phyloP scores from a whole-genome alignment of 306 rosid genomes.

The Crataegus laevigata region DNA sequence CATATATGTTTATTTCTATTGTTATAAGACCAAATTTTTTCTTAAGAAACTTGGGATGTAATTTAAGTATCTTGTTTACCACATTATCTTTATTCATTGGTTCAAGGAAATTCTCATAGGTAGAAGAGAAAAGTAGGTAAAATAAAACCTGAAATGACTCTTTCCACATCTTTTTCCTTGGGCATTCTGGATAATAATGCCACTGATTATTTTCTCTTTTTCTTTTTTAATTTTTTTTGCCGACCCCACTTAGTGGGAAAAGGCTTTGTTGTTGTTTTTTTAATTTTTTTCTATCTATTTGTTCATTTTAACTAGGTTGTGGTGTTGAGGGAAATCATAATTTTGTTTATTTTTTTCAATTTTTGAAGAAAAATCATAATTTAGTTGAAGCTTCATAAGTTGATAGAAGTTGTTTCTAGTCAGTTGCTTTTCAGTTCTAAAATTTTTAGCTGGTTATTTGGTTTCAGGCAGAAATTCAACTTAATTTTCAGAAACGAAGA shows the following conservation, averaged over 20 bases:
- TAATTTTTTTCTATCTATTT: background rate
- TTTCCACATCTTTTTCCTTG: background rate
- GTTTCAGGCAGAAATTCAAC: constrained; percentile 85
- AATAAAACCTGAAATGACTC: background rate
- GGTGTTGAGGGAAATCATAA: background rate
- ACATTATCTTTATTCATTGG: background rate
- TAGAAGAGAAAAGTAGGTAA: background rate
- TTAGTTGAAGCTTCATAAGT: background rate
- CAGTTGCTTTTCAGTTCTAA: background rate
- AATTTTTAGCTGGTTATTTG: constrained; percentile 11
- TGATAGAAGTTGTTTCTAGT: constrained; percentile 5
- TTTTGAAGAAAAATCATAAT: background rate
- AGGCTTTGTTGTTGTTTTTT: too few species aligned
- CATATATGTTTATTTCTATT: background rate
- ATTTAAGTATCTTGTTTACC: background rate
- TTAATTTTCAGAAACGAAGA: constrained; percentile 83
- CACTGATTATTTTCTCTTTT: background rate
- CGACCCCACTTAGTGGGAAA: too few species aligned
- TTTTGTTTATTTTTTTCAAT: background rate
- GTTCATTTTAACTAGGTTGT: background rate
- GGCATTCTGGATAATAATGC: background rate
- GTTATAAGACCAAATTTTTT: background rate
- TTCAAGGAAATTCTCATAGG: background rate
- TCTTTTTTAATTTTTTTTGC: background rate
- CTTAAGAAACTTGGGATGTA: background rate